Percentiles rank a stretch among this genome's conserved stretches.
These are phyloP conservation scores for Ceratocystis albifundus DNA, from an alignment of 2,329 filamentous ascomycete genomes.

Conservation along the genomic window DNA sequence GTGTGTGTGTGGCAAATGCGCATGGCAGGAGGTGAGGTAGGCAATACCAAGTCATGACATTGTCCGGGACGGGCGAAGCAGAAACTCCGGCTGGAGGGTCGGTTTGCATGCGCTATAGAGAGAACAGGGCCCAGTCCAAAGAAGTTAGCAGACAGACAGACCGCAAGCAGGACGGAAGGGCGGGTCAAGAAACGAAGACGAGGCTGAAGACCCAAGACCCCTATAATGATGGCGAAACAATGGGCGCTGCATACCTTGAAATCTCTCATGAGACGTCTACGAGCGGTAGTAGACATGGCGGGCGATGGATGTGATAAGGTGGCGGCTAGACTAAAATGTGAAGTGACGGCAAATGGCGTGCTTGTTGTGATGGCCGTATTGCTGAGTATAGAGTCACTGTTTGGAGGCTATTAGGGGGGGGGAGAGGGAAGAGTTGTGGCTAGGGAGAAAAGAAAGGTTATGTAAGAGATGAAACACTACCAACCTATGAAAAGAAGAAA, in stretches of 20 bases:
- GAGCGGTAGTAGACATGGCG: conserved; percentile 74
- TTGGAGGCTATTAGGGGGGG: not conserved
- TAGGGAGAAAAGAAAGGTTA: not conserved
- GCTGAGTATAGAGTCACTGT: not conserved
- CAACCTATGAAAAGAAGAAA: not conserved
- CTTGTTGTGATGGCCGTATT: not conserved
- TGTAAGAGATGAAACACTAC: not conserved
- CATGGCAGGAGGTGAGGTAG: not conserved
- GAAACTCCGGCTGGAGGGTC: conserved; percentile 95
- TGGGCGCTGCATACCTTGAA: conserved; percentile 64
- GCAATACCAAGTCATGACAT: conserved; percentile 87
- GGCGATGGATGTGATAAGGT: not conserved
- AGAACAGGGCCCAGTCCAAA: not conserved
- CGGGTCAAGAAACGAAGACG: not conserved
- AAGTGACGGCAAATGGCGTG: not conserved
- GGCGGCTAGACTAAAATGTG: too few relatives aligned
- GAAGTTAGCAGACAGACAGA: conserved; percentile 23
- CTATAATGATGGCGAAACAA: not conserved
- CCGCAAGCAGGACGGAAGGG: not conserved
- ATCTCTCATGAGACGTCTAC: conserved; percentile 94
- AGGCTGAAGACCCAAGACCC: not conserved
- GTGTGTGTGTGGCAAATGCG: not conserved
- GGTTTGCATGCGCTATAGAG: conserved; percentile 84
- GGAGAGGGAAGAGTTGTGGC: not conserved
- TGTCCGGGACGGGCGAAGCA: conserved; percentile 87